Conservation (phyloP, 2,329 filamentous ascomycete genomes). For the Fusarium incarnatum region DNA sequence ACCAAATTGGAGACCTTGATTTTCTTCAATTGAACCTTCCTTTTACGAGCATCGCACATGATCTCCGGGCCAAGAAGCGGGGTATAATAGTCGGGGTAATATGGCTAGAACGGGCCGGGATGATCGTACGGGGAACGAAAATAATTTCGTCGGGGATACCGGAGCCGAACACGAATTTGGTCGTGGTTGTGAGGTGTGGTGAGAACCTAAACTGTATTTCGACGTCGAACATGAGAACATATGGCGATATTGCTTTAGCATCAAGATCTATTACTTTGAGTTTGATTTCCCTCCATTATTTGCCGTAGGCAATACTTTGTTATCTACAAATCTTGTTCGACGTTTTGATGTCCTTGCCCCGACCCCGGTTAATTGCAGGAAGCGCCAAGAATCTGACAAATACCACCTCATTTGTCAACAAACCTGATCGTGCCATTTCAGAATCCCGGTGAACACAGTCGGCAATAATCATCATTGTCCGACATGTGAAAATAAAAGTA, state of each 20-base stretch:
- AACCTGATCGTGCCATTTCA: background rate
- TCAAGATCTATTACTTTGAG: too few species aligned
- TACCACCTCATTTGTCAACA: background rate
- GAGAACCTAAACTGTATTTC: background rate
- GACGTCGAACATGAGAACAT: background rate
- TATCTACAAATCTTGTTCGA: background rate
- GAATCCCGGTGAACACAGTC: background rate
- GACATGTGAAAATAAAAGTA: too few species aligned
- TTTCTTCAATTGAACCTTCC: background rate
- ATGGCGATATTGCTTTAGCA: too few species aligned
- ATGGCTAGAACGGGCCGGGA: background rate
- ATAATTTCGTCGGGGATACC: background rate
- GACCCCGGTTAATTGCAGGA: background rate
- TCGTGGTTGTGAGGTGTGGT: background rate
- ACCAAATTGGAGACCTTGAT: conserved; percentile 8
- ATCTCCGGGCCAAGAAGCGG: conserved; percentile 14
- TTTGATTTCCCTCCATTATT: accelerated
- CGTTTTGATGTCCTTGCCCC: accelerated
- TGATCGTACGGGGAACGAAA: background rate
- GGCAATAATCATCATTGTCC: background rate
- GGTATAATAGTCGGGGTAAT: background rate
- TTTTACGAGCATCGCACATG: conserved; percentile 4
- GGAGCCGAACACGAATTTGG: background rate
- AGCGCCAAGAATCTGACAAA: background rate
- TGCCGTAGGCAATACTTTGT: background rate